Base-by-base conservation (phyloP, 345 rosid genomes). In the Pistacia integerrima region DNA sequence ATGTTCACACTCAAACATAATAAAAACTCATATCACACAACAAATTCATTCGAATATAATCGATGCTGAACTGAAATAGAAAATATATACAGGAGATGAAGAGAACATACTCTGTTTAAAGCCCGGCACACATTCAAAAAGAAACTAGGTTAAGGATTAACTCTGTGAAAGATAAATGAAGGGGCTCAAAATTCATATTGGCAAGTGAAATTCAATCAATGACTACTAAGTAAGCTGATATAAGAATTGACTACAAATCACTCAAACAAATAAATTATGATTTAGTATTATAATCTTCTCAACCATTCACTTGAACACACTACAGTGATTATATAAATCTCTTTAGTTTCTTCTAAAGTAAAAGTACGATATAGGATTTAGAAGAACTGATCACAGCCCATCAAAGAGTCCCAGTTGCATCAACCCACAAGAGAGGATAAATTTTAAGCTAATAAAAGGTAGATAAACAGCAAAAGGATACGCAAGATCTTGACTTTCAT, bases 401-500 rank as follows among this genome's bases (percentile, higher is more conserved):
- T 41, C 46, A 70, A 30, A 11, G 28, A n/a, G 38, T 44, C 64
- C 51, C 64, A 36, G 20, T 41, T 46, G 63, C 22, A 62, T 17
- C 8, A 48, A 48, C 17, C 30, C 28, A 51, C 20, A 36, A 3
- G 28, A 22, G 60, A 11, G n/a, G 22, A 57, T 28, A 38, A 3
- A 18, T 11, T 25, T 14, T 25, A 67, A 73, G 11, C 54, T 3
- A 61, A 55, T 30, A 51, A 35, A 55, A 59, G 56, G 1, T 7
- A 8, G 30, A 20, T 41, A 13, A 16, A 64, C 4, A 16, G 4
- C 22, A 69, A 56, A 67, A 85, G 91, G 92, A 90, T 90, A 90
- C 90, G 88, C 85, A 91, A 78, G 65, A 89, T 72, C 82, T 89
- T 87, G 71, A 91, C 92, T 86, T 82, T 89, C 94, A 89, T 85